Evolutionary conservation across 768 basidiomycete genomes (phyloP).

Genomic region (Phlebiopsis gigantea): DNA sequence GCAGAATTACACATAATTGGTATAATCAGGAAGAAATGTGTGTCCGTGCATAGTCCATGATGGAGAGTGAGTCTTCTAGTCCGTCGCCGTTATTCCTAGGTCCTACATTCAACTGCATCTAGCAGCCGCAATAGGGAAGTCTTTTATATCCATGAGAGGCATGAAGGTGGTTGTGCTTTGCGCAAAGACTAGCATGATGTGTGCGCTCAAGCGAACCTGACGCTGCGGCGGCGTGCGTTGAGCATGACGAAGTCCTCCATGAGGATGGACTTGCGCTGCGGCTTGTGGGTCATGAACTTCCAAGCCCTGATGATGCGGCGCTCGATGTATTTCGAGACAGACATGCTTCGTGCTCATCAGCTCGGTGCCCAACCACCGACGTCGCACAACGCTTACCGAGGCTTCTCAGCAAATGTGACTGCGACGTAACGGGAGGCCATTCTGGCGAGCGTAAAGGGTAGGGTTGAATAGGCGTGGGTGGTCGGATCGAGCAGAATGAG

Average conservation of each 20-base stretch:
- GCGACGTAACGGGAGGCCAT: constrained; percentile 17
- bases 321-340: constrained; percentile 44
- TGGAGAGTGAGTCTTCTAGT: no score
- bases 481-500: not conserved
- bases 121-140: not conserved
- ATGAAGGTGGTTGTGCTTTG: not conserved
- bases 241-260: constrained; percentile 60
- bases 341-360: constrained; percentile 15
- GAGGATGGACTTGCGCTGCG: constrained; percentile 46
- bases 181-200: not conserved
- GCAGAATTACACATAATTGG: no score
- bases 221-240: constrained; percentile 50
- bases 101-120: not conserved
- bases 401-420: constrained; percentile 15
- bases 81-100: not conserved
- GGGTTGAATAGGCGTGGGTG: not conserved
- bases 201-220: constrained; percentile 30
- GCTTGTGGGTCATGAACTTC: constrained; percentile 55
- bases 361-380: no score
- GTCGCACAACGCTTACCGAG: constrained; percentile 14
- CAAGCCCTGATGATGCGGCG: constrained; percentile 56
- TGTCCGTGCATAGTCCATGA: no score
- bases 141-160: not conserved
- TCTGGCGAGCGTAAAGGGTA: not conserved
- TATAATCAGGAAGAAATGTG: no score